Evolutionary conservation across 257 asterid genomes (phyloP), one percentile per base, ranked within the genome.

Genomic region (Echium plantagineum): DNA sequence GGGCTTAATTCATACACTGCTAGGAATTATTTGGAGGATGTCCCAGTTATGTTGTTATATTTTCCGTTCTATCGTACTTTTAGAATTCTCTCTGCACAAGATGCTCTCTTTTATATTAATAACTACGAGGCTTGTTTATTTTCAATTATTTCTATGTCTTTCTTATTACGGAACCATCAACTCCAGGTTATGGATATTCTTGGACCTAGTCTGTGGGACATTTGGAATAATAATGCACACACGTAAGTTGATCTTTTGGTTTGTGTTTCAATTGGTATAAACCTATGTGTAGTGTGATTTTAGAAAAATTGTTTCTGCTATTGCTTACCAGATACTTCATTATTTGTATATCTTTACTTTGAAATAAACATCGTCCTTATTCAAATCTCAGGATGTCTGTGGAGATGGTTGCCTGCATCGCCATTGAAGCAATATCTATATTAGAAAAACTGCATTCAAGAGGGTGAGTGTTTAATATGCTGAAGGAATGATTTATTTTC

Each of bases 401-500:
- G 18, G 89, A 85, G 74, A 85, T 85, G 95, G 97, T 87, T 62
- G 96, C 95, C 35, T 90, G 97, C 78, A 83, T 87, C 67, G 97
- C 94, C 21, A 83, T 87, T 64, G 97, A 90, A 81, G 84, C 95
- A 20, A 72, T 90, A 64, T 87, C 96, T 32, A 90, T 90, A 67
- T 74, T 90, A 67, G 96, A 85, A 81, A 85, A 83, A 72, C 64
- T 85, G 83, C 97, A 90, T 70, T 64, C 88, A 31, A 78, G 70
- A 78, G 97, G 97, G 97, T 86, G 73, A 76, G 84, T 59, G 24
- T 69, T 26, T 15, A 15, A 42, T 42, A 15, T 42, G 28, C 55
- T 52, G 17, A 52, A 16, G 55, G 55, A 52, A 47, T 4, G 1
- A 46, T 46, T 15, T 26, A 17, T 63, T 19, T 61, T 9, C 13